Evolutionary conservation across 1,284 basidiomycete genomes (phyloP).

Genomic region (Mycosarcoma maydis): DNA sequence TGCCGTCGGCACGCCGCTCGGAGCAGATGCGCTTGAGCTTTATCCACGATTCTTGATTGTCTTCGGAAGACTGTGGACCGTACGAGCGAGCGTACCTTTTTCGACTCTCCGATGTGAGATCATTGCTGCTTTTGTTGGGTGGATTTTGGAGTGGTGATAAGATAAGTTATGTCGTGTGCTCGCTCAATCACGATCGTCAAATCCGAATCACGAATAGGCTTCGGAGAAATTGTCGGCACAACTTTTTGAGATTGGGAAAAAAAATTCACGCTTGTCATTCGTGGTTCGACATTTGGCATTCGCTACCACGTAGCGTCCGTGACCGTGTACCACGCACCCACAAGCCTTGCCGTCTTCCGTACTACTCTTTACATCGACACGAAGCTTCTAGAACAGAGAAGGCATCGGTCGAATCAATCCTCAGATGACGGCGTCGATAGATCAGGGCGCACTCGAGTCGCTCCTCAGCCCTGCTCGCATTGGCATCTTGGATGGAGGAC

Average conservation of each 20-base stretch:
- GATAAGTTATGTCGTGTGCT: too few species aligned
- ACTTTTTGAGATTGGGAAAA: not conserved
- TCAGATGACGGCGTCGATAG: constrained; percentile 23
- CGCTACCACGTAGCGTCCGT: too few species aligned
- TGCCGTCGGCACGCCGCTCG: constrained; percentile 35
- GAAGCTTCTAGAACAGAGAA: too few species aligned
- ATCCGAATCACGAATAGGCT: too few species aligned
- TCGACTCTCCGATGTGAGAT: constrained; percentile 15
- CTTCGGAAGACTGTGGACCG: constrained; percentile 42
- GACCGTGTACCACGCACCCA: too few species aligned
- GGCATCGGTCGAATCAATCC: too few species aligned
- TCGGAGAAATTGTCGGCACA: constrained; percentile 14
- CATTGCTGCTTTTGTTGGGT: not conserved
- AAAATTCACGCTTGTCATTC: constrained; percentile 1
- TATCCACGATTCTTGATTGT: constrained; percentile 4
- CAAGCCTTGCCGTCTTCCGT: too few species aligned
- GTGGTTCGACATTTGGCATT: not conserved
- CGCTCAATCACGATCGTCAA: too few species aligned
- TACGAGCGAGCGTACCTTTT: not conserved
- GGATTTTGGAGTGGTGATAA: too few species aligned
- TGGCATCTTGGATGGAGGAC: constrained; percentile 55
- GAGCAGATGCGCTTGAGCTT: constrained; percentile 20
- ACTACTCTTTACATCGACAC: too few species aligned
- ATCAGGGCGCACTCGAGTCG: constrained; percentile 27
- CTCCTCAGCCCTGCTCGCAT: constrained; percentile 39